These are phyloP conservation scores for Aspergillus puulaauensis DNA, from an alignment of 2,329 filamentous ascomycete species.

Conservation along the genomic window DNA sequence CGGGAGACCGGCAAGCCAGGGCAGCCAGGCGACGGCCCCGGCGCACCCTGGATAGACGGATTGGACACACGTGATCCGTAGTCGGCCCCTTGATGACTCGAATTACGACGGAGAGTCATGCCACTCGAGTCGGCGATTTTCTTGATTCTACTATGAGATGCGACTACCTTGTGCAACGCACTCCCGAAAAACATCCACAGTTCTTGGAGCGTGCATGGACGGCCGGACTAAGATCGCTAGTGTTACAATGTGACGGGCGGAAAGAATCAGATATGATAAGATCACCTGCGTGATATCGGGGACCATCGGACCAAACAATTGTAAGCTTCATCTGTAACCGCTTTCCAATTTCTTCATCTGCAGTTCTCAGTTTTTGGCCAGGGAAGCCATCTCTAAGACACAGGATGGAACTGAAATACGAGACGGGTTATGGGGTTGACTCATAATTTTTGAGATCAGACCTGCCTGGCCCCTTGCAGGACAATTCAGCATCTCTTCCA, in stretches of 20 bases:
- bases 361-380: not conserved
- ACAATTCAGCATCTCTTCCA: not conserved
- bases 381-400: too few species aligned
- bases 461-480: not conserved
- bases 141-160: too few species aligned
- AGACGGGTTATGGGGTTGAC: not conserved
- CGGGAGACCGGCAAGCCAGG: slow-evolving; percentile 3
- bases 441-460: not conserved
- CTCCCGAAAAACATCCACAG: not conserved
- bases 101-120: not conserved
- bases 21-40: not conserved
- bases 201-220: slow-evolving; percentile 9
- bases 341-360: not conserved
- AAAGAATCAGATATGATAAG: slow-evolving; percentile 28
- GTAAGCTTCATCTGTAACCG: not conserved
- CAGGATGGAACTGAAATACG: too few species aligned
- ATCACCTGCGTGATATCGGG: slow-evolving; percentile 17
- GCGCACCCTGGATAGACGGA: not conserved
- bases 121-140: not conserved
- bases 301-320: not conserved
- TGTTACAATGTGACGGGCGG: slow-evolving; percentile 7
- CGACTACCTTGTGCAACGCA: not conserved
- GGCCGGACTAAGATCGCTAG: slow-evolving; percentile 9
- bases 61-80: not conserved
- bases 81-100: not conserved